Evolutionary conservation across 1,284 basidiomycete genomes (phyloP), one percentile per base, ranked within the genome.

Genomic region (Sutorius eximius): DNA sequence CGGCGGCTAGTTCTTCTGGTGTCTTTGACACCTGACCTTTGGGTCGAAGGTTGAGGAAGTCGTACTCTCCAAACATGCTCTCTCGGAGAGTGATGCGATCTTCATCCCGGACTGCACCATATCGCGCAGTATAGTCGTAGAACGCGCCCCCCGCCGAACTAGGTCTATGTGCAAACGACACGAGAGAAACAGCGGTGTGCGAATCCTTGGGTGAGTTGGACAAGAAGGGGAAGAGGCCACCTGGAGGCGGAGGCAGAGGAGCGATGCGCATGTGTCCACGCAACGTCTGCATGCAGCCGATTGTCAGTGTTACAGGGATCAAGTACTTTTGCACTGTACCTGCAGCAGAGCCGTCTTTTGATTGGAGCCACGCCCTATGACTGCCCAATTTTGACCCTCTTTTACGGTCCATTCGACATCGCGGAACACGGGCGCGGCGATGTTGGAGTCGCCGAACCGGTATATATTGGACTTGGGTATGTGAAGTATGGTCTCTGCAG

Each of bases 41-140:
- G 15, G 65, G 62, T 16, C 64, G 63, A 32, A 70, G 57, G 49
- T 74, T 70, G 8, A 71, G 53, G 27, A 71, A 66, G 52, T 71
- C 66, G 53, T 71, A 65, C 52, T 84, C 82, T 7, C 80, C 78
- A 56, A 81, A 89, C 76, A 91, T 82, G 49, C 82, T 86, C 59
- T 92, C 76, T 9, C 85, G 75, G 5, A 93, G 75, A 0, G 91
- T 94, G 51, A 83, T 68, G 34, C 80, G 78, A 66, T 95, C 92
- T 65, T 89, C 90, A 37, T 95, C 93, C 18, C 89, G 78, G 37
- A 95, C 80, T 0, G 90, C 87, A 22, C 91, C 93, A 67, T 95
- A 98, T 4, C 93, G 84, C 1, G 93, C 91, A 0, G 92, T 91
- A 67, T 89, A 96, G 72, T 97, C 94, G 57, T 89, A 89, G 71